Percentiles rank a stretch among this genome's conserved stretches.
These are phyloP conservation scores for Butyriboletus appendiculatus DNA, from an alignment of 1,284 basidiomycete species.

Conservation along the genomic window DNA sequence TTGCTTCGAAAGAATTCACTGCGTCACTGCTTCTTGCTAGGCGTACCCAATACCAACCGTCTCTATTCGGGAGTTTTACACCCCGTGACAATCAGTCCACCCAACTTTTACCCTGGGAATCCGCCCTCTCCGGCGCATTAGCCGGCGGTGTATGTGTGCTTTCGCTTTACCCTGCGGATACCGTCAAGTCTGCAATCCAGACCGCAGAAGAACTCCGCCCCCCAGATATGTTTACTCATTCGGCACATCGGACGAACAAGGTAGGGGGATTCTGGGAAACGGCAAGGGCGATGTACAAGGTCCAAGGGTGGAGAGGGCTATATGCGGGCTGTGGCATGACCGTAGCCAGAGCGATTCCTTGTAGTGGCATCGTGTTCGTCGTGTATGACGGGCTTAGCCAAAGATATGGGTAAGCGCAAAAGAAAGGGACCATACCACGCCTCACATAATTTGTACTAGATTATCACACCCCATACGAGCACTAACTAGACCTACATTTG, in stretches of 20 bases:
- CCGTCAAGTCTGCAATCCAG: constrained; percentile 89
- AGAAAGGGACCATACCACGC: neutral
- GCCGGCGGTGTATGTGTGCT: constrained; percentile 85
- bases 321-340: constrained; percentile 91
- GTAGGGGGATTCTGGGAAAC: constrained; percentile 60
- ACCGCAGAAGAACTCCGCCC: constrained; percentile 81
- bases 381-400: constrained; percentile 70
- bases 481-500: neutral
- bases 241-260: constrained; percentile 18
- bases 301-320: constrained; percentile 73
- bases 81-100: neutral
- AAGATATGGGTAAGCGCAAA: too few relatives aligned
- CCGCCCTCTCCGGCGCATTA: constrained; percentile 75
- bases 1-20: constrained; percentile 80
- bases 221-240: constrained; percentile 10
- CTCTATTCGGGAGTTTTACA: constrained; percentile 37
- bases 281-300: constrained; percentile 66
- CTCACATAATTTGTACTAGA: neutral
- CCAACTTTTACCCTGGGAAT: constrained; percentile 67
- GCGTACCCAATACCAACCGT: constrained; percentile 19
- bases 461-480: neutral
- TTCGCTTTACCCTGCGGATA: constrained; percentile 52
- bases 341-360: constrained; percentile 51
- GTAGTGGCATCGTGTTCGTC: constrained; percentile 82
- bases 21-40: constrained; percentile 56